These are phyloP conservation scores for Quercus agrifolia DNA, from an alignment of 306 rosid species.

Conservation along the genomic window DNA sequence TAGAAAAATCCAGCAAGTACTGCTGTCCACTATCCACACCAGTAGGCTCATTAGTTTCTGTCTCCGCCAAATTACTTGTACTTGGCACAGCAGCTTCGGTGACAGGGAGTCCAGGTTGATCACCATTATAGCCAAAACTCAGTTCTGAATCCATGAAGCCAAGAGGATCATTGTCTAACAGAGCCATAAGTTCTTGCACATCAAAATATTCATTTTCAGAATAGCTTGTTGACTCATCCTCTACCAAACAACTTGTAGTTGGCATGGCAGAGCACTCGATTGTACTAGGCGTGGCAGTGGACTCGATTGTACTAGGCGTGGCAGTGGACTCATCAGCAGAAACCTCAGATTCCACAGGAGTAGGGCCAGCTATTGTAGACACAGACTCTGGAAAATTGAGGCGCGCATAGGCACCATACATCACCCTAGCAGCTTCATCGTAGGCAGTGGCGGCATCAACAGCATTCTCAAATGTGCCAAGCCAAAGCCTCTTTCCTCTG, in stretches of 20 bases:
- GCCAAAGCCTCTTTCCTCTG: slow-evolving; percentile 74
- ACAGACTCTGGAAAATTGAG: slow-evolving; percentile 59
- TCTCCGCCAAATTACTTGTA: too few relatives aligned
- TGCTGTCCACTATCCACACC: too few relatives aligned
- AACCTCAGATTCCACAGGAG: slow-evolving; percentile 57
- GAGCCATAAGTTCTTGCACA: too few relatives aligned
- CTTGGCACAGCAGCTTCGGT: too few relatives aligned
- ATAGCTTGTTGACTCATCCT: slow-evolving; percentile 16
- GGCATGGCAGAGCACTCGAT: slow-evolving; percentile 19
- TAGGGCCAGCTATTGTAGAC: slow-evolving; percentile 30
- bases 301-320: too few relatives aligned
- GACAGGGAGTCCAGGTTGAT: neutral
- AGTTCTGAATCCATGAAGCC: slow-evolving; percentile 21
- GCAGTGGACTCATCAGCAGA: slow-evolving; percentile 31
- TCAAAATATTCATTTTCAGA: neutral
- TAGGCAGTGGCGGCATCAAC: slow-evolving; percentile 72
- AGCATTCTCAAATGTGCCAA: slow-evolving; percentile 75
- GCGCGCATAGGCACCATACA: slow-evolving; percentile 81
- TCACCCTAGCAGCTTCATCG: slow-evolving; percentile 89
- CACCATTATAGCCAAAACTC: slow-evolving; percentile 12
- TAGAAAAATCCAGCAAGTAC: too few relatives aligned
- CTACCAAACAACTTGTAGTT: slow-evolving; percentile 17
- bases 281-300: too few relatives aligned
- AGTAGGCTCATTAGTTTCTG: too few relatives aligned
- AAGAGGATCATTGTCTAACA: slow-evolving; percentile 12